Evolutionary conservation across 2,329 filamentous ascomycete species (phyloP).

Genomic region (Aspergillus aculeatus): DNA sequence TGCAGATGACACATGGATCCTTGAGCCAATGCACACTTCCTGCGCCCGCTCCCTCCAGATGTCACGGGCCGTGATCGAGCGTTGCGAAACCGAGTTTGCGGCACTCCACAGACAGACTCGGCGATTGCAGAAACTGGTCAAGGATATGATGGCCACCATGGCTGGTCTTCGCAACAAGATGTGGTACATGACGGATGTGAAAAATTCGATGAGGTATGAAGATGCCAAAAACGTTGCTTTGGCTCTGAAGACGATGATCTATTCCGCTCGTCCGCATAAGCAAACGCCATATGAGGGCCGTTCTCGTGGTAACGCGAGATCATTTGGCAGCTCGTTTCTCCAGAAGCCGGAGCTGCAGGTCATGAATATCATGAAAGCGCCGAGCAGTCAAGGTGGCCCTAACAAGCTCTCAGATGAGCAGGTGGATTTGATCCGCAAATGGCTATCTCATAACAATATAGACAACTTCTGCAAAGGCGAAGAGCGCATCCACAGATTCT

Average conservation of each 20-base stretch:
- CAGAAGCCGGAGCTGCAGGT: constrained; percentile 81
- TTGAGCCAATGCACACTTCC: constrained; percentile 68
- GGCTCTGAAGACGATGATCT: constrained; percentile 86
- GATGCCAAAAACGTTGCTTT: constrained; percentile 81
- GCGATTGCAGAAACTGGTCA: constrained; percentile 70
- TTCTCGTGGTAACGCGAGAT: constrained; percentile 46
- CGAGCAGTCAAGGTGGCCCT: constrained; percentile 79
- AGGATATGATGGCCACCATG: constrained; percentile 71
- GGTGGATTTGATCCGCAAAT: constrained; percentile 76
- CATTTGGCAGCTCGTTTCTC: constrained; percentile 60
- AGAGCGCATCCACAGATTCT: constrained; percentile 91
- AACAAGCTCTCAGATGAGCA: constrained; percentile 98
- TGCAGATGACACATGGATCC: constrained; percentile 69
- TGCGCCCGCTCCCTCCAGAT: constrained; percentile 33
- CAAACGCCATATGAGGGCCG: constrained; percentile 33
- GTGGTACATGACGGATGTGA: constrained; percentile 96
- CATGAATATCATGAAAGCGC: constrained; percentile 80
- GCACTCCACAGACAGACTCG: constrained; percentile 82
- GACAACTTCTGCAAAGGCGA: constrained; percentile 95
- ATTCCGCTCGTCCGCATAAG: constrained; percentile 42
- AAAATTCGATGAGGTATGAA: constrained; percentile 83
- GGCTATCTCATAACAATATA: constrained; percentile 77
- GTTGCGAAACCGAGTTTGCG: constrained; percentile 55
- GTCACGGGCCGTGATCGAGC: constrained; percentile 34
- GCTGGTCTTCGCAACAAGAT: constrained; percentile 87